phyloP scores from a whole-genome alignment of 495 filamentous ascomycete species.

The Xylaria sp. region DNA sequence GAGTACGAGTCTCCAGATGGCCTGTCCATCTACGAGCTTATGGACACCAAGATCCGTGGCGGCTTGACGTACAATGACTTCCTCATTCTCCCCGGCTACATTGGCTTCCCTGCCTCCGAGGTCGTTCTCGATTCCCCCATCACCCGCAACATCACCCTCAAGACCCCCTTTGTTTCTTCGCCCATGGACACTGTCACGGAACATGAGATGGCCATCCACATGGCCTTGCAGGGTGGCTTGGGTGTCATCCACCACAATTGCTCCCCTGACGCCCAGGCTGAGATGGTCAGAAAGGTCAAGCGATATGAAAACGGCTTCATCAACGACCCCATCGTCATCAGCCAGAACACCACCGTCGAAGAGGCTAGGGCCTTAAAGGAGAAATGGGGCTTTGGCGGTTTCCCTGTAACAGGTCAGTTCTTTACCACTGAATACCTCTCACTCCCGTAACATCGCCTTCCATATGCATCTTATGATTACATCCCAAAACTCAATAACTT shows the following conservation, averaged over 20 bases:
- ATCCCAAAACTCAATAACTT: conserved; percentile 85
- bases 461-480: conserved; percentile 71
- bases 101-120: conserved; percentile 86
- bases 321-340: conserved; percentile 91
- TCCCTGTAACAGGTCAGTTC: conserved; percentile 94
- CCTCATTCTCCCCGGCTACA: conserved; percentile 64
- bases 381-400: conserved; percentile 98
- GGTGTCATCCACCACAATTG: conserved; percentile 99
- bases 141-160: conserved; percentile 91
- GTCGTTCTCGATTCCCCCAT: conserved; percentile 89
- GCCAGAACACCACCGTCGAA: conserved; percentile 83
- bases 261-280: conserved; percentile 89
- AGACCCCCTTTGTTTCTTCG: conserved; percentile 93
- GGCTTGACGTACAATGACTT: conserved; percentile 84
- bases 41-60: conserved; percentile 86
- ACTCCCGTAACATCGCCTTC: conserved; percentile 27
- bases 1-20: conserved; percentile 82
- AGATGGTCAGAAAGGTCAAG: conserved; percentile 99
- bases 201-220: conserved; percentile 98
- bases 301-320: conserved; percentile 99
- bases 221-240: conserved; percentile 94
- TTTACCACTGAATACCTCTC: conserved; percentile 22
- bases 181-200: conserved; percentile 99
- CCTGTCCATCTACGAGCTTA: conserved; percentile 78
- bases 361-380: conserved; percentile 93